Base-by-base conservation (phyloP, 106 monocot genomes). In the Triglochin maritima region DNA sequence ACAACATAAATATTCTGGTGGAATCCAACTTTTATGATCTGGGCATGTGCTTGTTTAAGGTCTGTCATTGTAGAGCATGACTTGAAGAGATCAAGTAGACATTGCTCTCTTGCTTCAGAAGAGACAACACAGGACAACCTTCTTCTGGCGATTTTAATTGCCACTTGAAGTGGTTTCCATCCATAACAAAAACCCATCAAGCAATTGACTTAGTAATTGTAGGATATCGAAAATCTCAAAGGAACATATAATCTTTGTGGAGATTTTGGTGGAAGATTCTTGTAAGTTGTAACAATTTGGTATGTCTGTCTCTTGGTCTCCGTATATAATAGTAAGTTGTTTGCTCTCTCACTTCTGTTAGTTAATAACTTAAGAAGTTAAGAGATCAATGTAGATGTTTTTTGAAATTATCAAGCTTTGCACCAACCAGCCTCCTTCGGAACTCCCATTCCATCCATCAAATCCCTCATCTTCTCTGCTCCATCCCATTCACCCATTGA, bases 381-480 rank as follows among this genome's bases (percentile, higher is more conserved):
- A 29, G 29, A 29, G 29, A 29, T 29, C 29, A 29, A 29, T 29
- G 29, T 29, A 29, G 29, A 29, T 29, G 29, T 29, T 29, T 29
- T 29, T 29, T 29, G 29, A 29, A 29, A 29, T 29, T 29, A 29
- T 29, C 1, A 29, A 29, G 29, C 29, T n/a, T 41, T 60, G 64
- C 76, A 70, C 17, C 51, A 54, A 43, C 86, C 90, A 17, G 81
- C 90, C 65, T 79, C 90, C 67, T 90, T 90, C 44, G 50, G 67
- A 6, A 86, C 79, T 52, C 84, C 84, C 63, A 69, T 71, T 14
- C 76, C 72, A 62, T 86, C 84, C 86, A 90, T 86, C 75, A 86
- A 29, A 45, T 73, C 79, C 77, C 90, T 83, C 69, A 77, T 64
- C 46, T 81, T 75, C 72, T 82, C 79, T 3, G 68, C 79, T 6